Conservation (phyloP, 768 basidiomycete species). For the Termitomyces sp. region DNA sequence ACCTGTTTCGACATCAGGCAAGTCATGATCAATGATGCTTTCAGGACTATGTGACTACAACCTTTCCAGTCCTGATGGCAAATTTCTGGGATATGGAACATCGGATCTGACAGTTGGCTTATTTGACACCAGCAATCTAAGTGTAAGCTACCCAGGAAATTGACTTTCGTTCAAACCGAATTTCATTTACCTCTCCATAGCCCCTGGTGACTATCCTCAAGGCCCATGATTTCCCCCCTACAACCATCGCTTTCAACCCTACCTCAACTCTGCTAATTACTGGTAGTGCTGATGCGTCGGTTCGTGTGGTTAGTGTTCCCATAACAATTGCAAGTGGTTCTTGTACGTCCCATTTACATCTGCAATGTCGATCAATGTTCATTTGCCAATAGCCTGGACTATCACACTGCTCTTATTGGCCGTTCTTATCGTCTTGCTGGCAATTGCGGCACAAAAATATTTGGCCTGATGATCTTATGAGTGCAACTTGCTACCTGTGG, state of each 20-base stretch:
- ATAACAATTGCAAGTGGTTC: constrained; percentile 41
- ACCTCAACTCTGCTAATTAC: constrained; percentile 78
- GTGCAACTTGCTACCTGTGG: not conserved
- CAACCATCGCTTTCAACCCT: constrained; percentile 86
- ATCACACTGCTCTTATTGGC: constrained; percentile 39
- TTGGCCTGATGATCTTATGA: constrained; percentile 10
- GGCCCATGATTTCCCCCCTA: constrained; percentile 94
- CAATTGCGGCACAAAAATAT: constrained; percentile 36
- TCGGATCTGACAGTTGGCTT: constrained; percentile 86
- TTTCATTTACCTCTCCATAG: constrained; percentile 39
- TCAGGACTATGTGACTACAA: not conserved
- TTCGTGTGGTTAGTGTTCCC: constrained; percentile 80
- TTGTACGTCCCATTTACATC: constrained; percentile 40
- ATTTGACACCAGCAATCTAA: constrained; percentile 73
- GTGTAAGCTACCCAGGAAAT: constrained; percentile 46
- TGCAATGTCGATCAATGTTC: not conserved
- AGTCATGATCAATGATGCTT: constrained; percentile 18
- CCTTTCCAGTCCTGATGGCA: constrained; percentile 68
- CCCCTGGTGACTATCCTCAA: constrained; percentile 85
- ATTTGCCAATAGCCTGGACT: constrained; percentile 23
- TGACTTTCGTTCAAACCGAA: not conserved
- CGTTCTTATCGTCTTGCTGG: constrained; percentile 41
- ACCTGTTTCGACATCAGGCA: constrained; percentile 92
- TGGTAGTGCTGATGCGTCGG: constrained; percentile 87
- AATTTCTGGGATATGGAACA: constrained; percentile 79